Evolutionary conservation across 805 yeast genomes (phyloP).

Genomic region (Metschnikowia proteae): DNA sequence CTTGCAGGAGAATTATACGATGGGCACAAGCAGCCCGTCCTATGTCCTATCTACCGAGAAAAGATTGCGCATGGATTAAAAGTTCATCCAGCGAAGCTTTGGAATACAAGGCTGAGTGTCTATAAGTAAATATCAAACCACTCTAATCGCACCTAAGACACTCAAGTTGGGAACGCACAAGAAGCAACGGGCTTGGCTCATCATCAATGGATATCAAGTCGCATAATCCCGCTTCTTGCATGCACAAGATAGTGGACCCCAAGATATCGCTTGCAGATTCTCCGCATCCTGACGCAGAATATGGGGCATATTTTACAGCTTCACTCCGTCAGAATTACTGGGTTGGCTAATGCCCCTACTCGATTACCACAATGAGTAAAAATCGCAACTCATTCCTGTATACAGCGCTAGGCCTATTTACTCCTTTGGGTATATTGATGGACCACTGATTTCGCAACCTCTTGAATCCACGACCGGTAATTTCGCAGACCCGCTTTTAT

Average conservation of each 20-base stretch:
- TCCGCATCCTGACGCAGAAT: neutral
- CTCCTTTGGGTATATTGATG: conserved; percentile 3
- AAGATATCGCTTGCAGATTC: neutral
- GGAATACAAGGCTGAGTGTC: no score
- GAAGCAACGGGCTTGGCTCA: neutral
- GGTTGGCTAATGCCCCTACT: neutral
- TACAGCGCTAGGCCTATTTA: neutral
- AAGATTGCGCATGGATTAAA: neutral
- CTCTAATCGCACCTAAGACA: no score
- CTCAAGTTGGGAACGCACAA: neutral
- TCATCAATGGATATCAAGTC: neutral
- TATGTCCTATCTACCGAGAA: conserved; percentile 1
- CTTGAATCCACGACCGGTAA: conserved; percentile 3
- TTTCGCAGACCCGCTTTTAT: conserved; percentile 2
- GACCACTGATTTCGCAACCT: conserved; percentile 3
- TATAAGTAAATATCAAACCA: no score
- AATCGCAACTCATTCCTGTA: neutral
- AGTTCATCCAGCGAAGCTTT: neutral
- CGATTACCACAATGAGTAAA: neutral
- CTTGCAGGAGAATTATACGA: neutral
- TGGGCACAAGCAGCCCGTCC: neutral
- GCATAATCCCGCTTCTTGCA: neutral
- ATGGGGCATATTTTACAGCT: neutral
- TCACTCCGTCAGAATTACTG: neutral
- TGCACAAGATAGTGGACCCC: neutral